phyloP scores from a whole-genome alignment of 139 green algal species.

The Mesotaenium endlicherianum region DNA sequence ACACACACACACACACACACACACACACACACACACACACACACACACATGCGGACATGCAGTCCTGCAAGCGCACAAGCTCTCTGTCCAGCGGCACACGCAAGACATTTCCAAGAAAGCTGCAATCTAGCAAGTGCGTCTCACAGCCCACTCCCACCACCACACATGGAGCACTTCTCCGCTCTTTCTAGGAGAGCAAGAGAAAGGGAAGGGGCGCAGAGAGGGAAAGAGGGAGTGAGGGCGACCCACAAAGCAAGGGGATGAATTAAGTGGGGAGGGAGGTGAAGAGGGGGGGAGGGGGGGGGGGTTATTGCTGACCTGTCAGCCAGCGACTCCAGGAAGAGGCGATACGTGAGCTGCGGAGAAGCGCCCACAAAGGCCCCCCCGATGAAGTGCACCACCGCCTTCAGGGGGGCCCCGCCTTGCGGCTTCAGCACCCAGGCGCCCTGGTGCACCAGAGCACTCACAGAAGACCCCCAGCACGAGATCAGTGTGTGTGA shows the following conservation, averaged over 20 bases:
- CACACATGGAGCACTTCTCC: too few species aligned
- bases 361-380: constrained; percentile 89
- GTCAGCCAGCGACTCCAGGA: constrained; percentile 76
- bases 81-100: background rate
- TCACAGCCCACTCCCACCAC: too few species aligned
- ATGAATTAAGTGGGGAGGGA: background rate
- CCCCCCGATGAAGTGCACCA: constrained; percentile 88
- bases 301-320: constrained; percentile 34
- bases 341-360: constrained; percentile 73
- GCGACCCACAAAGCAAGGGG: background rate
- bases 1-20: too few species aligned
- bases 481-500: too few species aligned
- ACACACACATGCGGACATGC: too few species aligned
- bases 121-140: too few species aligned
- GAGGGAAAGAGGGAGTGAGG: background rate
- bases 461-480: too few species aligned
- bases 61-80: too few species aligned
- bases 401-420: constrained; percentile 13
- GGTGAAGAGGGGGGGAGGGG: background rate
- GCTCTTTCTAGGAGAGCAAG: background rate
- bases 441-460: too few species aligned
- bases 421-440: too few species aligned
- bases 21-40: too few species aligned
- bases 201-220: background rate
- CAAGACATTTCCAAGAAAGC: too few species aligned